Base-by-base conservation (phyloP, 2,329 filamentous ascomycete species). In the Aspergillus sp. region DNA sequence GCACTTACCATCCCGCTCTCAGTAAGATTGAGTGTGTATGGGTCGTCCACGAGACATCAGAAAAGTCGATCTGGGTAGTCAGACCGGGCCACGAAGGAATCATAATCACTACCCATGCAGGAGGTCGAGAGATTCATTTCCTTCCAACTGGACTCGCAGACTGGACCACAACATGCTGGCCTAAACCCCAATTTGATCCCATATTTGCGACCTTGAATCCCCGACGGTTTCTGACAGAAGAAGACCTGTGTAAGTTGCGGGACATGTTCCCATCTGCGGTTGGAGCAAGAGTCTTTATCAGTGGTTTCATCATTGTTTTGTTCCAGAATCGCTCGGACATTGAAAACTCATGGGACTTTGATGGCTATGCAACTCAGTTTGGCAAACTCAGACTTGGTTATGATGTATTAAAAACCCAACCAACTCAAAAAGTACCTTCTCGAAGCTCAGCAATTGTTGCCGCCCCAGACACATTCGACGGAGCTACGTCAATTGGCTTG, bases 221-320 rank as follows among this genome's bases (percentile, higher is more conserved):
- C 9, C 42, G 45, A 10, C 26, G 42, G 33, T 52, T 54, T 36
- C 40, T 54, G 13, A 33, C 45, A 2, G 39, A 37, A 27, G 33
- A 40, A 2, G 43, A 50, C 19, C 27, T 53, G 13, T 35, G 46
- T 7, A 12, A 40, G 11, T 19, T 50, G 27, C 49, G 44, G 9
- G 39, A 42, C 27, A 48, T 53, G 27, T 53, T 51, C 26, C 51
- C 51, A 6, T 44, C 43, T 10, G 44, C 51, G 10, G 43, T 53
- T 27, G 49, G 46, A 6, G 49, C 38, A 6, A 45, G 49, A 5
- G 45, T 51, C 6, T 42, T 53, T 27, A 47, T 54, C 30, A 44
- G 47, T 7, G 49, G 47, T 5, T 54, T 50, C 30, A 42, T 52
- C 26, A 39, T 50, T 26, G 42, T 51, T 2, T 12, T 54, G 8